Evolutionary conservation across 176 grass and related monocot genomes (phyloP).

Genomic region (Eleusine coracana): DNA sequence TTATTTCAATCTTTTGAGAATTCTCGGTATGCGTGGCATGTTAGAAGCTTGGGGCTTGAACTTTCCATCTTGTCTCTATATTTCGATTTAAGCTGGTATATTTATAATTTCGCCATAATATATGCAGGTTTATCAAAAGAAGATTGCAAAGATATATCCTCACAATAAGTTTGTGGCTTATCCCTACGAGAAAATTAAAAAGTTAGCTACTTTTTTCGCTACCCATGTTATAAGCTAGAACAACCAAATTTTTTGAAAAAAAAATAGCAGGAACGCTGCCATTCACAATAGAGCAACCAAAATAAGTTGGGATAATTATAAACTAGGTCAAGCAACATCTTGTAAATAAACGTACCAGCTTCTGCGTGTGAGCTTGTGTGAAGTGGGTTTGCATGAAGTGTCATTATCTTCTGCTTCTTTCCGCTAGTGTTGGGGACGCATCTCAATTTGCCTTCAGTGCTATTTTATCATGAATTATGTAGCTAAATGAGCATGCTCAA

Average conservation of each 20-base stretch:
- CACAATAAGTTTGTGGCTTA: neutral
- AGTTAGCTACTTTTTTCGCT: neutral
- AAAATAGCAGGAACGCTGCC: too few species aligned
- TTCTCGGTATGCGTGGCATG: neutral
- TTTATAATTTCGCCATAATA: neutral
- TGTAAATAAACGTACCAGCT: neutral
- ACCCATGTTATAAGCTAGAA: neutral
- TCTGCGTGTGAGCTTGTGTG: slow-evolving; percentile 51
- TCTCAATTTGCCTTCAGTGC: slow-evolving; percentile 28
- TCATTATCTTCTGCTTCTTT: slow-evolving; percentile 53
- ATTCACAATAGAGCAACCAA: too few species aligned
- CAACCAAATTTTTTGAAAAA: too few species aligned
- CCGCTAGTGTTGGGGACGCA: slow-evolving; percentile 28
- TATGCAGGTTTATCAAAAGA: neutral
- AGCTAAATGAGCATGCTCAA: slow-evolving; percentile 16
- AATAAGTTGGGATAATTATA: neutral
- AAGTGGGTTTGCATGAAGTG: slow-evolving; percentile 56
- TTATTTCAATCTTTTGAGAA: neutral
- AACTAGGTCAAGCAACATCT: neutral
- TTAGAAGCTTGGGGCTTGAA: neutral
- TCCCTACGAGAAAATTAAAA: neutral
- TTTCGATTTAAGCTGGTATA: neutral
- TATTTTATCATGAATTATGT: slow-evolving; percentile 39
- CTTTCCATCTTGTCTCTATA: neutral
- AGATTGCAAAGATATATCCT: neutral